phyloP scores from a whole-genome alignment of 768 basidiomycete genomes.

The Neoboletus subvelutipes region DNA sequence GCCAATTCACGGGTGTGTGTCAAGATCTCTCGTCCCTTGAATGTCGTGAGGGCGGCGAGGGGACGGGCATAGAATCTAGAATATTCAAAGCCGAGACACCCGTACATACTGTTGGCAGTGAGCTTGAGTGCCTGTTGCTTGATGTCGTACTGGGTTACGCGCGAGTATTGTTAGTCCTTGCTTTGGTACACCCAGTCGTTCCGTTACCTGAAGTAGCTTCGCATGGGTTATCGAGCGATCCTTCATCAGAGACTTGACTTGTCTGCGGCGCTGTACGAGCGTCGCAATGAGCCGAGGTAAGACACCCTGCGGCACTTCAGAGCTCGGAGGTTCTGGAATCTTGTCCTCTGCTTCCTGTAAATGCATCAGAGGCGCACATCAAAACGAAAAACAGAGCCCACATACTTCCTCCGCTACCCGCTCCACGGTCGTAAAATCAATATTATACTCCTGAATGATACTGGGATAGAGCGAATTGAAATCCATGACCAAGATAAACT shows the following conservation, averaged over 20 bases:
- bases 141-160: conserved; percentile 76
- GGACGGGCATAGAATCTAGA: conserved; percentile 96
- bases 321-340: conserved; percentile 83
- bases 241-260: conserved; percentile 95
- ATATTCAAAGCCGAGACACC: conserved; percentile 96
- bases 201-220: conserved; percentile 75
- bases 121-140: conserved; percentile 96
- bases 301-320: conserved; percentile 76
- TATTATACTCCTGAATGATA: conserved; percentile 99
- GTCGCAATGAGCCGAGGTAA: conserved; percentile 98
- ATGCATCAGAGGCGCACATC: neutral
- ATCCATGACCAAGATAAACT: conserved; percentile 97
- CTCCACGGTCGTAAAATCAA: conserved; percentile 97
- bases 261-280: conserved; percentile 83
- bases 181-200: neutral
- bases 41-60: conserved; percentile 95
- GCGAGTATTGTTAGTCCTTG: neutral
- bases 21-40: conserved; percentile 96
- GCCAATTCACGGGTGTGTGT: conserved; percentile 92
- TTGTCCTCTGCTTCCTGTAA: conserved; percentile 67
- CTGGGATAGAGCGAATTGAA: conserved; percentile 99
- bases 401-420: conserved; percentile 58
- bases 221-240: conserved; percentile 69
- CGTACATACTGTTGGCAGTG: conserved; percentile 99
- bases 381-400: neutral